These are phyloP conservation scores for Alternaria arborescens DNA, from an alignment of 2,329 filamentous ascomycete genomes.

Conservation along the genomic window DNA sequence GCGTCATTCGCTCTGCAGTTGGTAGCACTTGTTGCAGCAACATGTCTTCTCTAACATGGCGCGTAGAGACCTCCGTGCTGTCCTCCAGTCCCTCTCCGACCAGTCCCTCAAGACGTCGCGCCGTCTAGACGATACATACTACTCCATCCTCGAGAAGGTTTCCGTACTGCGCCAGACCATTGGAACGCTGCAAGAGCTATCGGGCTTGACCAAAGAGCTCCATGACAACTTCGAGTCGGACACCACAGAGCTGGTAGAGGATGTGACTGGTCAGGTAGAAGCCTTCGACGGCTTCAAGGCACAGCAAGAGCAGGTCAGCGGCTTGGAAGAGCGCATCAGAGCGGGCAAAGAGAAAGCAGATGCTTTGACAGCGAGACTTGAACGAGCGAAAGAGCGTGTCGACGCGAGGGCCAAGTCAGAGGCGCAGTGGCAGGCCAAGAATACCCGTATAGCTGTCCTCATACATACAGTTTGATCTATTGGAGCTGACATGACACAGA, in stretches of 20 bases:
- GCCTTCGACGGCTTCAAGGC: constrained; percentile 69
- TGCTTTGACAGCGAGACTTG: constrained; percentile 69
- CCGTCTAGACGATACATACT: constrained; percentile 77
- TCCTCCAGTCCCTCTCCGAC: constrained; percentile 60
- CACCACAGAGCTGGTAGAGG: constrained; percentile 65
- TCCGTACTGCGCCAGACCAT: constrained; percentile 71
- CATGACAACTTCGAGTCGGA: constrained; percentile 68
- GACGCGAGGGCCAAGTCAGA: constrained; percentile 74
- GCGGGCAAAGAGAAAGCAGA: constrained; percentile 67
- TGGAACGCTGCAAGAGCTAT: constrained; percentile 71
- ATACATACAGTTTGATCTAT: background rate
- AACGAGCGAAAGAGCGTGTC: constrained; percentile 69
- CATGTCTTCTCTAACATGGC: constrained; percentile 25
- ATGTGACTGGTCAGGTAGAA: constrained; percentile 68
- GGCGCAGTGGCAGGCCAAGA: constrained; percentile 72
- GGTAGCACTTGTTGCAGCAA: background rate
- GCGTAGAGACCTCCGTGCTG: constrained; percentile 50
- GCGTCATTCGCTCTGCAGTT: background rate
- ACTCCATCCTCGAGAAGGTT: constrained; percentile 74
- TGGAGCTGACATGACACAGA: constrained; percentile 39
- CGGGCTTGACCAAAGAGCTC: constrained; percentile 66
- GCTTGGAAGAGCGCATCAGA: constrained; percentile 69
- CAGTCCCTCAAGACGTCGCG: constrained; percentile 70
- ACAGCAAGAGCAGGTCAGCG: constrained; percentile 70
- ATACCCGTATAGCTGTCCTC: constrained; percentile 46